These are phyloP conservation scores for Phytophthora hybrid DNA, from an alignment of 352 stramenopile genomes.

Conservation along the genomic window DNA sequence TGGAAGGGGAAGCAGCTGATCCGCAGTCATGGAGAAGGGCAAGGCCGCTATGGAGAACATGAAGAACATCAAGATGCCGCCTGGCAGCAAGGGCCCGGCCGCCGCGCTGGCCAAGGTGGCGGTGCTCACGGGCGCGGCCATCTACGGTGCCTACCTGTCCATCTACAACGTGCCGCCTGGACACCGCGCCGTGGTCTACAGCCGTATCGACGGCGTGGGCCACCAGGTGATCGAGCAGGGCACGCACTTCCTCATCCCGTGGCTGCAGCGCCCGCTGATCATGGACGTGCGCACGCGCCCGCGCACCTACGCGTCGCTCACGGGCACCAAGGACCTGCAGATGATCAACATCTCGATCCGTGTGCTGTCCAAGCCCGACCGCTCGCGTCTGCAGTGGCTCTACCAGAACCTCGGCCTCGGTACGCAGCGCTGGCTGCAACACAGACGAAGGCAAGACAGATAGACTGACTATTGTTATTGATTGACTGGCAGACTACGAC, in stretches of 20 bases:
- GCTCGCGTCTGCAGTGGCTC: constrained; percentile 95
- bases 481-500: constrained; percentile 92
- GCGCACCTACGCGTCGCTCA: constrained; percentile 93
- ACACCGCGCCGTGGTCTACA: constrained; percentile 92
- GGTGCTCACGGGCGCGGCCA: constrained; percentile 63
- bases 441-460: too few species aligned
- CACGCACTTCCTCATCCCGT: constrained; percentile 98
- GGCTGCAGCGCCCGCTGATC: constrained; percentile 97
- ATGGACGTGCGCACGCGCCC: constrained; percentile 95
- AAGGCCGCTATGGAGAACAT: constrained; percentile 91
- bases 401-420: constrained; percentile 95
- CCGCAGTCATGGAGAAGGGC: constrained; percentile 76
- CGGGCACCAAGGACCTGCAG: constrained; percentile 97
- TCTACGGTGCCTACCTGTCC: constrained; percentile 84
- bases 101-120: constrained; percentile 71
- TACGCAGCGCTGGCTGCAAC: constrained; percentile 26
- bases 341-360: constrained; percentile 99
- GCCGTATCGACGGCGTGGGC: constrained; percentile 87
- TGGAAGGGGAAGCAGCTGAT: constrained; percentile 22
- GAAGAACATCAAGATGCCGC: constrained; percentile 90
- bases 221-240: constrained; percentile 91
- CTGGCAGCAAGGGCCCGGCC: constrained; percentile 62
- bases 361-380: constrained; percentile 98
- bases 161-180: constrained; percentile 91
- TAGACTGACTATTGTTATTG: neutral